These are phyloP conservation scores for Dendryphion nanum DNA, from an alignment of 2,329 filamentous ascomycete species.

Conservation along the genomic window DNA sequence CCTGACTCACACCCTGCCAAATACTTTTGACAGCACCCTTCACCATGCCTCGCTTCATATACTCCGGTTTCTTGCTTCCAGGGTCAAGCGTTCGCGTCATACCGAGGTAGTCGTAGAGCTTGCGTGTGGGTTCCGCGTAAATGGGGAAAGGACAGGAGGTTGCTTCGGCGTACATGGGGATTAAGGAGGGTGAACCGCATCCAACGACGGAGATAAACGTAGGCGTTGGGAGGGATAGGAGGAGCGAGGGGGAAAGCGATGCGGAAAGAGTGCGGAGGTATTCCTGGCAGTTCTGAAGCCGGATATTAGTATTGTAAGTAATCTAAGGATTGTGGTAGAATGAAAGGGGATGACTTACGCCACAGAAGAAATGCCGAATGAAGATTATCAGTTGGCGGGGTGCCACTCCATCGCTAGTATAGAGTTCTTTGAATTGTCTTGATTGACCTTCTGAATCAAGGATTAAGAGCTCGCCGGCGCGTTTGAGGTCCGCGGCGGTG, in stretches of 20 bases:
- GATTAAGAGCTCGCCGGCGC: slow-evolving; percentile 32
- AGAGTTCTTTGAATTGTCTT: slow-evolving; percentile 38
- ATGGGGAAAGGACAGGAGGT: slow-evolving; percentile 70
- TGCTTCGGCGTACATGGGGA: slow-evolving; percentile 62
- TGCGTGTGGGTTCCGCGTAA: slow-evolving; percentile 70
- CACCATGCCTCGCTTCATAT: slow-evolving; percentile 57
- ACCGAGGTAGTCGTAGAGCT: slow-evolving; percentile 65
- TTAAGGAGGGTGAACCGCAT: slow-evolving; percentile 68
- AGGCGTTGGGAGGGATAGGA: slow-evolving; percentile 49
- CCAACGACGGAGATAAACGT: slow-evolving; percentile 70
- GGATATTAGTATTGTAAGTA: too few relatives aligned
- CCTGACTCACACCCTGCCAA: slow-evolving; percentile 60
- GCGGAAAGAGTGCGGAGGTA: slow-evolving; percentile 64
- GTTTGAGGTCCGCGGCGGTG: slow-evolving; percentile 25
- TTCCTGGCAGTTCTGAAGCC: slow-evolving; percentile 68
- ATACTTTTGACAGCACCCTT: slow-evolving; percentile 53
- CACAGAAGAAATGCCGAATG: slow-evolving; percentile 78
- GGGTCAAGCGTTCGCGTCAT: slow-evolving; percentile 65
- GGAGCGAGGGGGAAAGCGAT: slow-evolving; percentile 49
- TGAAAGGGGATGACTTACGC: slow-evolving; percentile 52
- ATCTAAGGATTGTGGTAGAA: slow-evolving; percentile 8
- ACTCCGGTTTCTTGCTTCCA: slow-evolving; percentile 63
- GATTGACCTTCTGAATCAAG: slow-evolving; percentile 36
- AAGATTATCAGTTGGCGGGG: slow-evolving; percentile 67
- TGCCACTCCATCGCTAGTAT: slow-evolving; percentile 33